Evolutionary conservation across 2,329 filamentous ascomycete species (phyloP).

Genomic region (Penicillium oxalicum): DNA sequence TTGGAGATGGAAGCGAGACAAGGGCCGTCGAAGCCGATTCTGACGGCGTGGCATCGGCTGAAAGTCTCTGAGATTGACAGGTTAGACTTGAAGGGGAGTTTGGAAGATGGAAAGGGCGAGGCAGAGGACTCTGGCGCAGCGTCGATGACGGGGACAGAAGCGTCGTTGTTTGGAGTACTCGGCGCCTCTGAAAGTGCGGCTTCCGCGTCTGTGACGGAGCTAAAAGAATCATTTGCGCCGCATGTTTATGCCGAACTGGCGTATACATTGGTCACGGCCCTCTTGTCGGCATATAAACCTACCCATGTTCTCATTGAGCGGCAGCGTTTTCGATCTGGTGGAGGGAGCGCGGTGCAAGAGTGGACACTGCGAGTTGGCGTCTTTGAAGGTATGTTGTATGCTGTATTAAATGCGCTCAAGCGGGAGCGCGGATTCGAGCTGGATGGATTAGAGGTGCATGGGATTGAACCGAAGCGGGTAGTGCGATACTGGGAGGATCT

Average conservation of each 20-base stretch:
- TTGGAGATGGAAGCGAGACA: background rate
- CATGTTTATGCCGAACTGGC: conserved; percentile 50
- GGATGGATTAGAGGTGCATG: conserved; percentile 37
- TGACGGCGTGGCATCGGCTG: conserved; percentile 41
- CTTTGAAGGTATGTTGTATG: conserved; percentile 75
- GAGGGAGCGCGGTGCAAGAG: conserved; percentile 61
- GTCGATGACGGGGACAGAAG: too few relatives aligned
- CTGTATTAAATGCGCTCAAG: conserved; percentile 55
- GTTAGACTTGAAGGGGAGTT: conserved; percentile 1
- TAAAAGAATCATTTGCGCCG: conserved; percentile 44
- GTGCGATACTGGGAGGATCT: conserved; percentile 50
- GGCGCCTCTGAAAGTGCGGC: too few relatives aligned
- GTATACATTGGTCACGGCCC: conserved; percentile 48
- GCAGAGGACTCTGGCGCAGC: too few relatives aligned
- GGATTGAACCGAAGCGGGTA: conserved; percentile 52
- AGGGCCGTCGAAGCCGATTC: conserved; percentile 1
- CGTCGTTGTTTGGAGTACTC: too few relatives aligned
- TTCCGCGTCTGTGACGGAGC: background rate
- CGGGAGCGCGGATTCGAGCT: conserved; percentile 30
- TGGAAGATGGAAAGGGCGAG: too few relatives aligned
- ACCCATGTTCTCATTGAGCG: conserved; percentile 66
- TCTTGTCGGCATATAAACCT: conserved; percentile 50
- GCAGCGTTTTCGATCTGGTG: conserved; percentile 59
- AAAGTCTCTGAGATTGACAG: conserved; percentile 25
- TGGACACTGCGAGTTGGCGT: conserved; percentile 81